A percentile compares a stretch with the other conserved stretches of the same genome.
Evolutionary conservation across 768 basidiomycete genomes (phyloP).

Genomic region (Xerocomus spinulosus): DNA sequence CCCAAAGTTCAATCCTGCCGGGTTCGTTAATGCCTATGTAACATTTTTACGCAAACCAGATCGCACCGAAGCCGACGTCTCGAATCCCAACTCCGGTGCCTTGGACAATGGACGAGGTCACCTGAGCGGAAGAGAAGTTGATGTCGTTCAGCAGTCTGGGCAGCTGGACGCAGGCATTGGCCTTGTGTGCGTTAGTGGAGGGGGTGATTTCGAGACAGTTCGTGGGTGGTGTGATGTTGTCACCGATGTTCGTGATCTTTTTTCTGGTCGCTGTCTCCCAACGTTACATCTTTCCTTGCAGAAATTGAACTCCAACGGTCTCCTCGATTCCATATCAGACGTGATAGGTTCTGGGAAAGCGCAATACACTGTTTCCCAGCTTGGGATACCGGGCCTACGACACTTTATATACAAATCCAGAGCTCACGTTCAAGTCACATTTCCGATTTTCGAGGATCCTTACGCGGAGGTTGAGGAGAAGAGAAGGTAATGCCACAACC

Average conservation of each 20-base stretch:
- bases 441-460: conserved; percentile 81
- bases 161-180: conserved; percentile 43
- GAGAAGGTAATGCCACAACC: conserved; percentile 44
- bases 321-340: conserved; percentile 45
- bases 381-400: conserved; percentile 84
- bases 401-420: conserved; percentile 96
- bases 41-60: conserved; percentile 54
- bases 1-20: conserved; percentile 85
- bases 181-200: conserved; percentile 76
- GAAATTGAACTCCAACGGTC: conserved; percentile 63
- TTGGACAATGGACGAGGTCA: conserved; percentile 4
- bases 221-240: conserved; percentile 70
- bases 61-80: conserved; percentile 4
- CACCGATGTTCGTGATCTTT: conserved; percentile 42
- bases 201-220: conserved; percentile 82
- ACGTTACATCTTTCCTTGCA: conserved; percentile 25
- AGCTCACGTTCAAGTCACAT: conserved; percentile 82
- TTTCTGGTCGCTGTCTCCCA: not conserved
- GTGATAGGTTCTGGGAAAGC: conserved; percentile 48
- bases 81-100: not conserved
- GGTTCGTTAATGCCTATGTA: conserved; percentile 90
- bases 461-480: conserved; percentile 61
- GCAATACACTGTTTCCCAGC: conserved; percentile 63
- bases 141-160: conserved; percentile 11
- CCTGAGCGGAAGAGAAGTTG: not conserved